Evolutionary conservation across 805 yeast genomes (phyloP).

Genomic region (Starmerella potacharoeniae): DNA sequence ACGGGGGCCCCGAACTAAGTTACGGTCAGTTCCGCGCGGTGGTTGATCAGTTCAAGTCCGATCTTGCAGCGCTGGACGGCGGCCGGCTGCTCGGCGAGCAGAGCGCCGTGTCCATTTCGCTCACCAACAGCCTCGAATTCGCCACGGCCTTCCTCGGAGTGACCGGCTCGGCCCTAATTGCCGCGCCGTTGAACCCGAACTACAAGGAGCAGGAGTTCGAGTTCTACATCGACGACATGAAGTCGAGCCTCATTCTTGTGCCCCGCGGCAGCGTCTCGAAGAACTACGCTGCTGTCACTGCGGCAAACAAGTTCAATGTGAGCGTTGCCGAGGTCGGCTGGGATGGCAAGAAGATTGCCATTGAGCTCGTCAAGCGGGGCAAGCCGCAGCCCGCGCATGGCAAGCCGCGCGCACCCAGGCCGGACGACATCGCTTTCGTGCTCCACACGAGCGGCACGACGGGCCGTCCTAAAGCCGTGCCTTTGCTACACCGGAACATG

Average conservation of each 20-base stretch:
- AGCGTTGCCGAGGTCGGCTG: constrained; percentile 44
- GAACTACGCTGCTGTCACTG: constrained; percentile 36
- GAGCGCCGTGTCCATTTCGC: constrained; percentile 45
- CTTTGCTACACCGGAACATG: constrained; percentile 54
- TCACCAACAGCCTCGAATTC: constrained; percentile 52
- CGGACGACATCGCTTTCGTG: constrained; percentile 50
- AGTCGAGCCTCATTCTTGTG: constrained; percentile 47
- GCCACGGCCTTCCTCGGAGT: constrained; percentile 45
- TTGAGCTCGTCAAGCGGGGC: constrained; percentile 15
- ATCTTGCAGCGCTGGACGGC: constrained; percentile 27
- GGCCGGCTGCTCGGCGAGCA: constrained; percentile 31
- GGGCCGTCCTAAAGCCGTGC: constrained; percentile 66
- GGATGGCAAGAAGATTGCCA: constrained; percentile 34
- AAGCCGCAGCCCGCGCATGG: neutral
- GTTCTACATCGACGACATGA: constrained; percentile 51
- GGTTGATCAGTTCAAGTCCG: constrained; percentile 38
- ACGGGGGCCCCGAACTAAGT: constrained; percentile 35
- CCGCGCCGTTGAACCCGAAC: constrained; percentile 59
- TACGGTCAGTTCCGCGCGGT: constrained; percentile 37
- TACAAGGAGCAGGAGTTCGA: constrained; percentile 52
- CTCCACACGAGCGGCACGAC: constrained; percentile 69
- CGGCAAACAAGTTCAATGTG: constrained; percentile 40
- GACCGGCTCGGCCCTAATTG: constrained; percentile 45
- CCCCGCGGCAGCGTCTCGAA: constrained; percentile 39
- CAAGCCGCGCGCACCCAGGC: constrained; percentile 25